Base-by-base conservation (phyloP, 2,329 filamentous ascomycete genomes). In the Dactylellina sp. region DNA sequence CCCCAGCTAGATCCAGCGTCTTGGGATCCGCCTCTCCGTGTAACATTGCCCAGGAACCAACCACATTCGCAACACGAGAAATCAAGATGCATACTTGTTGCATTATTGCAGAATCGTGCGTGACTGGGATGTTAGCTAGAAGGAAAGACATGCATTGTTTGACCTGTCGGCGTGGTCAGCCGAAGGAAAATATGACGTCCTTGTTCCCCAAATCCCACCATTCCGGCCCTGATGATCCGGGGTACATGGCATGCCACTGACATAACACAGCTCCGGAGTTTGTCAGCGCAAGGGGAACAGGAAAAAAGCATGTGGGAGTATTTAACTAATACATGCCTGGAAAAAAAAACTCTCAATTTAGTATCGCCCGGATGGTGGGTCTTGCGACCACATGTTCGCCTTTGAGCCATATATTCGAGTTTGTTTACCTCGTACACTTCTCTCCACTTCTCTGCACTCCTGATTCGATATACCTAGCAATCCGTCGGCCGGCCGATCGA, bases 141-240 rank as follows among this genome's bases (percentile, higher is more conserved):
- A 25, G 16, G 47, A n/a, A 9, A 32, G 28, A 7, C 46, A 72
- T 72, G 68, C 68, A 72, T 50, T 49, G 60, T 72, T 72, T 47
- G 49, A 53, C 68, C 44, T 32, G 37, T 64, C 66, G 59, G 59
- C 42, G 52, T 63, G 52, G 44, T 39, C 60, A 72, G 60, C 68
- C 60, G 68, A 63, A 71, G 53, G 28, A 47, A 52, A 64, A 53
- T 60, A 74, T 74, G 70, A 74, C 70, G 70, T 74, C 61, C 55
- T 61, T 7, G 20, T 46, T 61, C 47, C 68, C 61, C n/a, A 65
- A 53, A 55, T 60, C 28, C 60, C 46, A 56, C 35, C 24, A 16
- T 40, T 74, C 70, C 70, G 70, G 70, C 70, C 70, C 70, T 74
- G 70, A 74, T 74, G 70, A 74, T 74, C 70, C 70, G 70, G 70